Base-by-base conservation (phyloP, 352 stramenopile genomes). In the Phytophthora macrochlamydospora region DNA sequence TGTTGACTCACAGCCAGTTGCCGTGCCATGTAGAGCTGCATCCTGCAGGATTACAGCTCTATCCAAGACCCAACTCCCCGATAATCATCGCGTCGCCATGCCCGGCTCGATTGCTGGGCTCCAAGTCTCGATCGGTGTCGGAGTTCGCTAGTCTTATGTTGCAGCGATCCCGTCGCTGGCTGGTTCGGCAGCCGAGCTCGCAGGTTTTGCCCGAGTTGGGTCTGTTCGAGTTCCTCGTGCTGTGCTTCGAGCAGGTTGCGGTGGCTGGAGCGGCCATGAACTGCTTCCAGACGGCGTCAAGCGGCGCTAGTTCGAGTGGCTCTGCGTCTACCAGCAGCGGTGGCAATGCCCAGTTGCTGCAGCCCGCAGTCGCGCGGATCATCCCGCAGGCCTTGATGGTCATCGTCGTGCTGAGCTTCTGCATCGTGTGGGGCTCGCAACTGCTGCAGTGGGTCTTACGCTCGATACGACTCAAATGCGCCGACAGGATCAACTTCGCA, bases 181-280 rank as follows among this genome's bases (percentile, higher is more conserved):
- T 63, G 46, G 38, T 50, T 51, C 56, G 46, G n/a, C 65, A 72
- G 59, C 48, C 52, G 32, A 72, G 53, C 35, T 57, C 43, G 6
- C 59, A 56, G 40, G 58, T 59, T 24, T 31, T 56, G 40, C 56
- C 65, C 40, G 60, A 73, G 46, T 42, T 73, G 54, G 66, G 66
- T 37, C 7, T 53, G 53, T 66, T 73, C 37, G 61, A 73, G 55
- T 73, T 73, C 50, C 35, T 73, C 13, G 60, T 73, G 56, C 51
- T 73, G 32, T 69, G 59, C 31, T 69, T 73, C 51, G 66, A 73
- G 55, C 66, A 73, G 51, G 57, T 73, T 33, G 53, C 64, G 3
- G 65, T 73, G 59, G 66, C 60, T 8, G 60, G 66, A 32, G 66
- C 66, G 4, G 66, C 60, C 24, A 69, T 73, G 49, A 73, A 73